Percentiles rank a stretch among this genome's conserved stretches.
Conservation (phyloP, 768 basidiomycete genomes). For the Solioccasus polychromus region DNA sequence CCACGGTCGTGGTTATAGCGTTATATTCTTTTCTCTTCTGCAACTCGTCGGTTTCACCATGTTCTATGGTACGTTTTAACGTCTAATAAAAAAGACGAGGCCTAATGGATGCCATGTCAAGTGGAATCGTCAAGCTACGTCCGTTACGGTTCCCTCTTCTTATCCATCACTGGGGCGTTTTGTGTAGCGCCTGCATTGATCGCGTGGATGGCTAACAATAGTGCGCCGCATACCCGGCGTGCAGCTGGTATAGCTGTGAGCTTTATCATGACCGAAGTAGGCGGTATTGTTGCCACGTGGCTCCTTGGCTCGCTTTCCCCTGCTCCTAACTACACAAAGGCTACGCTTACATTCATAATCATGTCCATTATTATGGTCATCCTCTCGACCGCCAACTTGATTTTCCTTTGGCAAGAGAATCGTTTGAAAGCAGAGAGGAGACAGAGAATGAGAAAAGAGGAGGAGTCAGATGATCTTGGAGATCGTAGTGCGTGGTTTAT, state of each 20-base stretch:
- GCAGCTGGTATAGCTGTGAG: conserved; percentile 58
- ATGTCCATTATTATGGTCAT: conserved; percentile 41
- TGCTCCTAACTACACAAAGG: conserved; percentile 48
- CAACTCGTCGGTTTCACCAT: conserved; percentile 51
- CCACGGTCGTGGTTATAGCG: conserved; percentile 46
- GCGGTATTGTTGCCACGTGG: conserved; percentile 63
- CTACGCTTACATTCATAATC: conserved; percentile 36
- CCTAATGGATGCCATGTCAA: conserved; percentile 1
- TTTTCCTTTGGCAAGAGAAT: conserved; percentile 44
- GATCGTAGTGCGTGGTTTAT: conserved; percentile 57
- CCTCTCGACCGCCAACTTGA: conserved; percentile 37
- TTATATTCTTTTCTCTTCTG: conserved; percentile 43
- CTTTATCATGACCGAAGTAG: conserved; percentile 54
- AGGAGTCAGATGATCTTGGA: conserved; percentile 44
- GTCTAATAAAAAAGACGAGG: too few species aligned
- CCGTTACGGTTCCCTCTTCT: conserved; percentile 57
- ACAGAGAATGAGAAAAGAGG: conserved; percentile 25
- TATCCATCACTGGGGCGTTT: conserved; percentile 52
- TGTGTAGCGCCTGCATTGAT: conserved; percentile 49
- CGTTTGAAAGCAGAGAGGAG: conserved; percentile 41
- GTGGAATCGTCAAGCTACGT: conserved; percentile 33
- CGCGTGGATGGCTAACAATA: conserved; percentile 63
- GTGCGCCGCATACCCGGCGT: conserved; percentile 52
- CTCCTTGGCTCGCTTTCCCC: conserved; percentile 50
- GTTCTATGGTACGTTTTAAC: conserved; percentile 45